phyloP scores from a whole-genome alignment of 1,284 basidiomycete species.

The Cutaneotrichosporon spelunceum region DNA sequence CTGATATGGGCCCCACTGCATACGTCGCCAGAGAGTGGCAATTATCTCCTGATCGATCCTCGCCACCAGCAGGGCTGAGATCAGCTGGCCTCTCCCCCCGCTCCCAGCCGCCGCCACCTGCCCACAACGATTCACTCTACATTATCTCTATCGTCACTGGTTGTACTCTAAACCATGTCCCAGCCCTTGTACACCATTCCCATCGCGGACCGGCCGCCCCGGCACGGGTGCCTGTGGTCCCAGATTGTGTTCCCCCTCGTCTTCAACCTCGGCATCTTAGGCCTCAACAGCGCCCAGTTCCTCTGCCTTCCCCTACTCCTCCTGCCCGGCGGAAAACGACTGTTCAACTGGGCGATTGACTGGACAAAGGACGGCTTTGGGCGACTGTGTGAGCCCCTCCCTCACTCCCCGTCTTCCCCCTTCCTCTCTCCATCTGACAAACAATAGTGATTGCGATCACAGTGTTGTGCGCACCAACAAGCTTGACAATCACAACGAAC shows the following conservation, averaged over 20 bases:
- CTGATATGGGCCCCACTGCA: too few relatives aligned
- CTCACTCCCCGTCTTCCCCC: too few relatives aligned
- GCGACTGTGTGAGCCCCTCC: slow-evolving; percentile 64
- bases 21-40: too few relatives aligned
- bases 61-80: too few relatives aligned
- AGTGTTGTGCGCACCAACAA: slow-evolving; percentile 81
- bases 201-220: slow-evolving; percentile 60
- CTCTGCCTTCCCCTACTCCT: slow-evolving; percentile 60
- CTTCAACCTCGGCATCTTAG: slow-evolving; percentile 66
- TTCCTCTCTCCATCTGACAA: slow-evolving; percentile 1
- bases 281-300: slow-evolving; percentile 69
- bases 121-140: too few relatives aligned
- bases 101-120: not conserved
- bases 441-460: slow-evolving; percentile 43
- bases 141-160: too few relatives aligned
- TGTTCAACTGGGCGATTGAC: slow-evolving; percentile 66
- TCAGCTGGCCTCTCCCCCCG: not conserved
- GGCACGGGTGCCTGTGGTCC: slow-evolving; percentile 59
- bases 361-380: slow-evolving; percentile 81
- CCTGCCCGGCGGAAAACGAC: slow-evolving; percentile 45
- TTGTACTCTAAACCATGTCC: too few relatives aligned
- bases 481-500: slow-evolving; percentile 62
- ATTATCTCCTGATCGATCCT: too few relatives aligned
- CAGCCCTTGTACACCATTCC: slow-evolving; percentile 56
- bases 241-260: slow-evolving; percentile 60